A percentile compares a stretch with the other conserved stretches of the same genome.
Evolutionary conservation across 176 grass and related monocot genomes (phyloP).

Genomic region (Zoysia japonica): DNA sequence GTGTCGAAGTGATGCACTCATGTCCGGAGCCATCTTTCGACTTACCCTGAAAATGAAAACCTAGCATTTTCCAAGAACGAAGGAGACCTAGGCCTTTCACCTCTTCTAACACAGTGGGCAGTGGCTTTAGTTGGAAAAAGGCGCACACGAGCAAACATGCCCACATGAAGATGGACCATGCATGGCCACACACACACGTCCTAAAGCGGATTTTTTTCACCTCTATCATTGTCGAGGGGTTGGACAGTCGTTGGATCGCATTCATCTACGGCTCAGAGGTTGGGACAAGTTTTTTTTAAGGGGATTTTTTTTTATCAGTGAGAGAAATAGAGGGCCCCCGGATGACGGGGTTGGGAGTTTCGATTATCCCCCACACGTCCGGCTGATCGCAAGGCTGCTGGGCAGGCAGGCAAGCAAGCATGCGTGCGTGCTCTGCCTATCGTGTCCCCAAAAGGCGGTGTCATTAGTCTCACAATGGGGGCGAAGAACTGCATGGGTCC

Average conservation of each 20-base stretch:
- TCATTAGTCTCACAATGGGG: background rate
- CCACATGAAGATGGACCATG: slow-evolving; percentile 39
- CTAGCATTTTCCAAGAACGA: slow-evolving; percentile 2
- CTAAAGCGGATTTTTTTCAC: too few relatives aligned
- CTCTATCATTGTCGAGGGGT: too few relatives aligned
- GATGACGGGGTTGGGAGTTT: too few relatives aligned
- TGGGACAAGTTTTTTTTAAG: too few relatives aligned
- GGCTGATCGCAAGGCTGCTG: background rate
- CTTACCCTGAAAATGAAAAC: background rate
- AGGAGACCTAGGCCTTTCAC: background rate
- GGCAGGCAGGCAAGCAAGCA: slow-evolving; percentile 24
- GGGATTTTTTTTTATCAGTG: too few relatives aligned
- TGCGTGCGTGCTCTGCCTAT: slow-evolving; percentile 14
- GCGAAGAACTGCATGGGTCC: background rate
- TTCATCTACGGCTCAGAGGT: too few relatives aligned
- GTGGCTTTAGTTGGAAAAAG: background rate
- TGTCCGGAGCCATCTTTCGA: background rate
- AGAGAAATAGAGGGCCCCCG: too few relatives aligned
- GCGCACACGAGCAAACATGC: slow-evolving; percentile 11
- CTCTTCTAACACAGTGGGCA: background rate
- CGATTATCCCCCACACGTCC: too few relatives aligned
- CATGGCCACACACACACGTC: too few relatives aligned
- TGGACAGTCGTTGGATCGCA: too few relatives aligned
- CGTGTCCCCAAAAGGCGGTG: slow-evolving; percentile 36
- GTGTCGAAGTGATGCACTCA: background rate